Conservation (phyloP, 306 rosid genomes). For the Acacia melanoxylon region DNA sequence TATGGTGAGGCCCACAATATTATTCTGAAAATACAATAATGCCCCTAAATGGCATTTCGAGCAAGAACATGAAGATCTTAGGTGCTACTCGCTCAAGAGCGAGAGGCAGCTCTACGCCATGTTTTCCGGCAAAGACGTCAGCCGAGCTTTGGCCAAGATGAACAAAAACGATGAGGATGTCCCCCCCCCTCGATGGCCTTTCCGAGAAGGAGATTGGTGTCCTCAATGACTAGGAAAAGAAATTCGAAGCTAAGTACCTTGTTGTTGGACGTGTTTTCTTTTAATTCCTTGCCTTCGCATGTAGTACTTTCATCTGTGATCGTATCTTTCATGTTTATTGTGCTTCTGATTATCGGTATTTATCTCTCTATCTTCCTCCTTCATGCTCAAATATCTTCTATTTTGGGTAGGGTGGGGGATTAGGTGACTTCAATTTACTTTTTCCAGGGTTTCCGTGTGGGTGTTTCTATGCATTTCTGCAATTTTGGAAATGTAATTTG, state of each 20-base stretch:
- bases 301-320: not conserved
- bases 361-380: too few relatives aligned
- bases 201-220: constrained; percentile 94
- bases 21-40: too few relatives aligned
- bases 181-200: constrained; percentile 74
- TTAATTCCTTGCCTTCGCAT: constrained; percentile 10
- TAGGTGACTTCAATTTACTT: too few relatives aligned
- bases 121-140: constrained; percentile 96
- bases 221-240: constrained; percentile 90
- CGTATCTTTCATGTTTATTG: not conserved
- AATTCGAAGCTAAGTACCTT: constrained; percentile 92
- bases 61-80: too few relatives aligned
- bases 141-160: constrained; percentile 96
- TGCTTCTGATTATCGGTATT: not conserved
- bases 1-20: too few relatives aligned
- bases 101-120: constrained; percentile 44
- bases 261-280: constrained; percentile 65
- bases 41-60: too few relatives aligned
- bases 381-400: too few relatives aligned
- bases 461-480: too few relatives aligned
- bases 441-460: too few relatives aligned
- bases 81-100: too few relatives aligned
- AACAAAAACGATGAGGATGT: constrained; percentile 83
- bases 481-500: not conserved
- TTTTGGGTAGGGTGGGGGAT: too few relatives aligned